Conservation (phyloP, 129 eudicot species). For the Sambucus nigra region DNA sequence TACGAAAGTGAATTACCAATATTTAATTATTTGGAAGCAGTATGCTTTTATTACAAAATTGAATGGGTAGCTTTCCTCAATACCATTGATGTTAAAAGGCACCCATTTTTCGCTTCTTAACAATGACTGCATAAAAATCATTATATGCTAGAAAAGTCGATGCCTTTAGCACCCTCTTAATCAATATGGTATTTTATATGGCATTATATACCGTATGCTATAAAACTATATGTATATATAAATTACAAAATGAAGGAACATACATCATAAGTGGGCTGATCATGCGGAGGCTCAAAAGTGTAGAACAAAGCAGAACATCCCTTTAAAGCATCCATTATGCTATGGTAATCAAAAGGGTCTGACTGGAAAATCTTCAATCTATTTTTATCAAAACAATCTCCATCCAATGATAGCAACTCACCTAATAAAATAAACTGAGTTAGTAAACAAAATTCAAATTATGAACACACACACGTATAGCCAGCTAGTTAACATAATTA, state of each 20-base stretch:
- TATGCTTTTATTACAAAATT: too few species aligned
- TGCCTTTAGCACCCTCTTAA: too few species aligned
- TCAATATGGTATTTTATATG: neutral
- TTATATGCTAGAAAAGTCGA: too few species aligned
- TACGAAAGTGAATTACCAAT: too few species aligned
- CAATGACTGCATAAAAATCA: too few species aligned
- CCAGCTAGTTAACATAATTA: neutral
- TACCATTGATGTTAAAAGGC: too few species aligned
- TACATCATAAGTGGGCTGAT: conserved; percentile 30
- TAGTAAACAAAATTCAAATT: neutral
- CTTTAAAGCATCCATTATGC: conserved; percentile 32
- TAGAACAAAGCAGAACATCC: conserved; percentile 33
- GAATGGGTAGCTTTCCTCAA: too few species aligned
- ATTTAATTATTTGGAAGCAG: too few species aligned
- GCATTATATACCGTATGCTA: neutral
- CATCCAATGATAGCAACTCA: conserved; percentile 2
- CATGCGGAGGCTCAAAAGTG: conserved; percentile 28
- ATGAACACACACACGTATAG: too few species aligned
- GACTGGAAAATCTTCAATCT: conserved; percentile 26
- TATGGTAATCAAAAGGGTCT: conserved; percentile 33
- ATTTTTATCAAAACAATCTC: conserved; percentile 7
- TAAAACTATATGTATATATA: too few species aligned
- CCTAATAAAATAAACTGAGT: too few species aligned
- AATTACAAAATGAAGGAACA: neutral
- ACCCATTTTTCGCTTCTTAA: too few species aligned